A percentile compares a stretch with the other conserved stretches of the same genome.
phyloP scores from a whole-genome alignment of 2,329 filamentous ascomycete genomes.

The Cryphonectria nitschkei region DNA sequence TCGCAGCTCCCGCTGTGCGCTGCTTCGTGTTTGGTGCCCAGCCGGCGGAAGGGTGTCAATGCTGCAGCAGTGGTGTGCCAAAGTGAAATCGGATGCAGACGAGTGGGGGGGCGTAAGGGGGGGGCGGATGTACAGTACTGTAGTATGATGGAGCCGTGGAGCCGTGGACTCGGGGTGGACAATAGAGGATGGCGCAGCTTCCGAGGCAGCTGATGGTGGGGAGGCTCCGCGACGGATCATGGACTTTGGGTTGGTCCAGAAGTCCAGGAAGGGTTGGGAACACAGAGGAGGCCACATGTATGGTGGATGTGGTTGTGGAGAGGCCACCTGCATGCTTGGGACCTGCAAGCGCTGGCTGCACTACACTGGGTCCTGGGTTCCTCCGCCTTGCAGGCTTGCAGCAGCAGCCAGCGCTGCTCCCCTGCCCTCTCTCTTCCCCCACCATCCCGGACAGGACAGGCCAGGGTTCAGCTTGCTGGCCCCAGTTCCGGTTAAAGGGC shows the following conservation, averaged over 20 bases:
- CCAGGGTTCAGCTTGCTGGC: conserved; percentile 7
- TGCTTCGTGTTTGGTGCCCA: background rate
- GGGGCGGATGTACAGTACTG: background rate
- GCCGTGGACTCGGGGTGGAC: conserved; percentile 19
- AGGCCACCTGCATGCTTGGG: conserved; percentile 21
- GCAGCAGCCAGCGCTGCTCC: background rate
- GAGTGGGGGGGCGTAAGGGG: conserved; percentile 15
- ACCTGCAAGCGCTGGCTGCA: conserved; percentile 14
- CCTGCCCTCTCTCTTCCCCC: background rate
- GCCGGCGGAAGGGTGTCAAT: background rate
- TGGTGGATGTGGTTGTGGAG: conserved; percentile 7
- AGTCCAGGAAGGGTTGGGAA: conserved; percentile 16
- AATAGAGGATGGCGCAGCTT: conserved; percentile 27
- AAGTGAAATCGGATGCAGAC: conserved; percentile 13
- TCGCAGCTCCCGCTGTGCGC: background rate
- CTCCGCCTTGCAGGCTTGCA: background rate
- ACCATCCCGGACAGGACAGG: background rate
- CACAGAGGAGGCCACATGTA: conserved; percentile 23
- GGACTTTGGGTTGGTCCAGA: conserved; percentile 4
- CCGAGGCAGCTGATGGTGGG: conserved; percentile 21
- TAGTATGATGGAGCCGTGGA: background rate
- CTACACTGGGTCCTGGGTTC: conserved; percentile 10
- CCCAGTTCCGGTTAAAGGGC: conserved; percentile 22
- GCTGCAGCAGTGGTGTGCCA: conserved; percentile 15
- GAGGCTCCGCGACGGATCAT: background rate